phyloP scores from a whole-genome alignment of 768 basidiomycete species.

The Tylopilus felleus region DNA sequence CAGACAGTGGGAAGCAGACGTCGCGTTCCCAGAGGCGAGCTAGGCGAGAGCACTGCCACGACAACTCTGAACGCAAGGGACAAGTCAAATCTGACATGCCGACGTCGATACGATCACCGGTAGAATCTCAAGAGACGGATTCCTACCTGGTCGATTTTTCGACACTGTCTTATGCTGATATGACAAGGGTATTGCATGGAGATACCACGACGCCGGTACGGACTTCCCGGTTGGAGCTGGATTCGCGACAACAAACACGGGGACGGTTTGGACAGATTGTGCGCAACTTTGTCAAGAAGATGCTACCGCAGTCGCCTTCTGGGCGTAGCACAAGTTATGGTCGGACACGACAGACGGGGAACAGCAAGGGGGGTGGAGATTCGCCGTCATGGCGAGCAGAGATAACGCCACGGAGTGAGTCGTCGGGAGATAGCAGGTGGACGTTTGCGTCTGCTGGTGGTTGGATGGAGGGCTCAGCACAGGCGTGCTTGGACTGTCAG shows the following conservation, averaged over 20 bases:
- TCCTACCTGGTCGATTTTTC: conserved; percentile 17
- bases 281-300: conserved; percentile 21
- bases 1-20: background rate
- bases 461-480: conserved; percentile 14
- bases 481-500: conserved; percentile 5
- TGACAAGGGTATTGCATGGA: background rate
- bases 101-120: background rate
- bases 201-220: background rate
- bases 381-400: background rate
- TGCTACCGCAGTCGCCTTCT: conserved; percentile 18
- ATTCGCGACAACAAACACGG: background rate
- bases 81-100: background rate
- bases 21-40: background rate
- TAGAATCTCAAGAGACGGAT: background rate
- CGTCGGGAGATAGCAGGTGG: conserved; percentile 10
- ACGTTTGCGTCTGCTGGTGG: no score
- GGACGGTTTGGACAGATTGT: conserved; percentile 22
- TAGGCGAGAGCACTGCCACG: background rate
- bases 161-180: conserved; percentile 5
- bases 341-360: no score
- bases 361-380: no score
- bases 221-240: no score
- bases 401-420: conserved; percentile 16
- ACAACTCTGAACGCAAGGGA: background rate
- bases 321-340: background rate